These are phyloP conservation scores for Saccharomyces pastorianus DNA, from an alignment of 1,139 yeast species.

Conservation along the genomic window DNA sequence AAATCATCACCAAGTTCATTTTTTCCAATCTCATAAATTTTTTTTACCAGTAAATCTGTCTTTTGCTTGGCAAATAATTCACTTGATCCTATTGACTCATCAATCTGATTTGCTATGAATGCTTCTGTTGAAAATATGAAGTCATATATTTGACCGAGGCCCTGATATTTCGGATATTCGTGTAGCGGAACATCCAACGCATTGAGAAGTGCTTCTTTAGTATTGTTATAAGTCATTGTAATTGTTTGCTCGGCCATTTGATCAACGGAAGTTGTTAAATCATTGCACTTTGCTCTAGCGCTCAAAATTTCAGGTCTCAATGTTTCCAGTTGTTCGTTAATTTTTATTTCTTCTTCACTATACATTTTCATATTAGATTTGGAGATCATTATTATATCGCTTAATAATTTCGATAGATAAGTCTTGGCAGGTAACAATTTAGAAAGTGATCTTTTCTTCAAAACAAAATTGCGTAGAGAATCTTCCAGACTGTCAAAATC, in stretches of 20 bases:
- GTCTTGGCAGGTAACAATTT: constrained; percentile 90
- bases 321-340: constrained; percentile 42
- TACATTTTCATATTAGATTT: constrained; percentile 53
- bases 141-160: constrained; percentile 56
- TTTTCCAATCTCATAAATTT: constrained; percentile 59
- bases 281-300: constrained; percentile 44
- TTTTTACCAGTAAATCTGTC: constrained; percentile 53
- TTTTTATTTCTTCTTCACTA: constrained; percentile 39
- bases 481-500: constrained; percentile 81
- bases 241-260: constrained; percentile 54
- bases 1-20: constrained; percentile 50
- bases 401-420: constrained; percentile 59
- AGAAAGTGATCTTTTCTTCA: constrained; percentile 82
- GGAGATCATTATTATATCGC: constrained; percentile 58
- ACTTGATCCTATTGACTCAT: constrained; percentile 53
- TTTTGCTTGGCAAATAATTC: constrained; percentile 60
- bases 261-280: constrained; percentile 54
- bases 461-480: constrained; percentile 73
- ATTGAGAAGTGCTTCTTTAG: constrained; percentile 45
- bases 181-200: constrained; percentile 55
- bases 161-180: constrained; percentile 51
- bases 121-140: constrained; percentile 67
- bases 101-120: constrained; percentile 55
- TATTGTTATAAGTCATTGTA: constrained; percentile 50
- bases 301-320: constrained; percentile 60